These are phyloP conservation scores for Juncus effusus DNA, from an alignment of 176 grass and related monocot species.

Conservation along the genomic window DNA sequence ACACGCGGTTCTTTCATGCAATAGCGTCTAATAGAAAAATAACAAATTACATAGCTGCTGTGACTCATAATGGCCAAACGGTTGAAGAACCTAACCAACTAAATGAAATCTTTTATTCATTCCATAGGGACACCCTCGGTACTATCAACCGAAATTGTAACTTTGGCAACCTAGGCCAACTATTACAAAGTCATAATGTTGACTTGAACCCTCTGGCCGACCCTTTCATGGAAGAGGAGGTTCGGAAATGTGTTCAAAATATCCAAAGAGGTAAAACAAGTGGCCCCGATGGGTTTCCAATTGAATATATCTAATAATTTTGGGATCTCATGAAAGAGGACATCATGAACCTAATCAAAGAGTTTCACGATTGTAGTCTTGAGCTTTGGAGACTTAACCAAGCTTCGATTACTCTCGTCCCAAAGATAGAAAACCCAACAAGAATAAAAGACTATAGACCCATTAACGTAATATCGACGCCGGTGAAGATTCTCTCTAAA, in stretches of 20 bases:
- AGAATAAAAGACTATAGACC: not conserved
- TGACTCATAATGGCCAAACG: no score
- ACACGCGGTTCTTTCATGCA: no score
- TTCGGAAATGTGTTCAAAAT: no score
- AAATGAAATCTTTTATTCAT: not conserved
- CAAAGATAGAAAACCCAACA: not conserved
- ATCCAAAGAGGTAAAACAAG: not conserved
- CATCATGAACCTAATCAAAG: not conserved
- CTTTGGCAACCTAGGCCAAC: no score
- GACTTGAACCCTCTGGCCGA: not conserved
- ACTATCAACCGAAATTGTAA: not conserved
- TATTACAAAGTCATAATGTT: no score
- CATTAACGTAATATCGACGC: not conserved
- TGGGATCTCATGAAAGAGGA: not conserved
- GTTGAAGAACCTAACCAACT: no score
- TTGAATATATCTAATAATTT: not conserved
- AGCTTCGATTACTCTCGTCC: not conserved
- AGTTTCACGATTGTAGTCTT: not conserved
- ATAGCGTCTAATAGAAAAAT: no score
- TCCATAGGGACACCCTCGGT: not conserved
- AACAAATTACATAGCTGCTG: no score
- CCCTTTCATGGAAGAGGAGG: not conserved
- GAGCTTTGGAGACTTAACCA: not conserved
- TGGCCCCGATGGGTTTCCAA: not conserved
- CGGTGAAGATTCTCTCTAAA: not conserved